phyloP scores from a whole-genome alignment of 225 moss, liverwort and hornwort genomes.

The Polytrichum commune region DNA sequence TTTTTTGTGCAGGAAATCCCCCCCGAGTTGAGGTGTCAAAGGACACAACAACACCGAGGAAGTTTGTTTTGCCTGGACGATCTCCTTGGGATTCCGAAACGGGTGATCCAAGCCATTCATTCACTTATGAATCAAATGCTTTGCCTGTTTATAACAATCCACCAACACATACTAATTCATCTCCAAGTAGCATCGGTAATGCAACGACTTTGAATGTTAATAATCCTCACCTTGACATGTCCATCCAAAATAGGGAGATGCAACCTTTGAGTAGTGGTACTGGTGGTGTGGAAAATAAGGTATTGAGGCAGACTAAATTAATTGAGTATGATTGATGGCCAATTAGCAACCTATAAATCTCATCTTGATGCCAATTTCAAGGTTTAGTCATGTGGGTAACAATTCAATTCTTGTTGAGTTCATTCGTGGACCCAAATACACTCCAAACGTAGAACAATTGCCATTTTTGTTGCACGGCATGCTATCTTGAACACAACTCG shows the following conservation, averaged over 20 bases:
- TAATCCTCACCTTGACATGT: not conserved
- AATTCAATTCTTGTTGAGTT: no score
- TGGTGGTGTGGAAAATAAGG: not conserved
- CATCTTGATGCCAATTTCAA: no score
- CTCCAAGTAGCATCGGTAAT: not conserved
- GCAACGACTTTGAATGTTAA: not conserved
- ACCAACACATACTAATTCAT: not conserved
- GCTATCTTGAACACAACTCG: no score
- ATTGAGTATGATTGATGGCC: conserved; percentile 11
- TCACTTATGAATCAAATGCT: not conserved
- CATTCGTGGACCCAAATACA: no score
- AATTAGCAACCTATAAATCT: no score
- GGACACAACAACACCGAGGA: not conserved
- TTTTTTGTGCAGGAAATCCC: no score
- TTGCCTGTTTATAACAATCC: not conserved
- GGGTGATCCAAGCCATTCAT: conserved; percentile 34
- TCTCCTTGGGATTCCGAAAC: conserved; percentile 32
- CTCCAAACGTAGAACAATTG: no score
- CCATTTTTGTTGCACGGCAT: no score
- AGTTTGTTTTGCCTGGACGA: not conserved
- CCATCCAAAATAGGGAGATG: no score
- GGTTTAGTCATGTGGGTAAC: no score
- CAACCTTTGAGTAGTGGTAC: not conserved
- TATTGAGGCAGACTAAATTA: not conserved
- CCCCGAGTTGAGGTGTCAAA: no score